Evolutionary conservation across 169 alveolate species (phyloP).

Genomic region (Plasmodium inui): DNA sequence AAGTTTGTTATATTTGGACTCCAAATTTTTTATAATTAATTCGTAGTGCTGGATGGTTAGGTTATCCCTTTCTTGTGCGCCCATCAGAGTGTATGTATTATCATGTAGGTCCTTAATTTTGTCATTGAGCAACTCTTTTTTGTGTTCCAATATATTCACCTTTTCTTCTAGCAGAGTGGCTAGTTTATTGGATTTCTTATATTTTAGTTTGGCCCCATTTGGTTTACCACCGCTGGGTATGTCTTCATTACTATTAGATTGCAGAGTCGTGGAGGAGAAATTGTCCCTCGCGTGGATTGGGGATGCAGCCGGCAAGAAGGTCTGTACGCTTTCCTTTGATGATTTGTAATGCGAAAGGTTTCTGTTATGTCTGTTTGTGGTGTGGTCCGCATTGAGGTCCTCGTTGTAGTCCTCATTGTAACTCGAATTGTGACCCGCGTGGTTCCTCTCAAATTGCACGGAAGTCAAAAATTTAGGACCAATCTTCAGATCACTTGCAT

Average conservation of each 20-base stretch:
- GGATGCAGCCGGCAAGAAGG: constrained; percentile 12
- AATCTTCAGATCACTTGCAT: background rate
- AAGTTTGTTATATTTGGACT: constrained; percentile 54
- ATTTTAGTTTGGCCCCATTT: constrained; percentile 25
- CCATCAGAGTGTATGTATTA: constrained; percentile 50
- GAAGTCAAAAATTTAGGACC: background rate
- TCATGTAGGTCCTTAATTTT: constrained; percentile 61
- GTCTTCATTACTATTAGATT: constrained; percentile 22
- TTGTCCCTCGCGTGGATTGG: constrained; percentile 9
- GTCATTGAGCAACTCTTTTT: constrained; percentile 42
- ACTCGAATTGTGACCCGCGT: background rate
- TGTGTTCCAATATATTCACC: constrained; percentile 38
- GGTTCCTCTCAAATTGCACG: background rate
- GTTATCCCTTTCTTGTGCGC: constrained; percentile 41
- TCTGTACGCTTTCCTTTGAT: constrained; percentile 29
- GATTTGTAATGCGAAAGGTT: background rate
- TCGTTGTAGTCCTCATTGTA: background rate
- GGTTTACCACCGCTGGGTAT: background rate
- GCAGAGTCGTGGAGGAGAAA: constrained; percentile 29
- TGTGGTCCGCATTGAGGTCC: background rate
- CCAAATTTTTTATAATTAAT: constrained; percentile 57
- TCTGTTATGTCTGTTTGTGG: background rate
- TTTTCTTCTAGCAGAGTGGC: constrained; percentile 28
- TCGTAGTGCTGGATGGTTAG: constrained; percentile 71
- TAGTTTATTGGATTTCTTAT: constrained; percentile 1